These are phyloP conservation scores for Sarcodon aspratus DNA, from an alignment of 768 basidiomycete species.

Conservation along the genomic window DNA sequence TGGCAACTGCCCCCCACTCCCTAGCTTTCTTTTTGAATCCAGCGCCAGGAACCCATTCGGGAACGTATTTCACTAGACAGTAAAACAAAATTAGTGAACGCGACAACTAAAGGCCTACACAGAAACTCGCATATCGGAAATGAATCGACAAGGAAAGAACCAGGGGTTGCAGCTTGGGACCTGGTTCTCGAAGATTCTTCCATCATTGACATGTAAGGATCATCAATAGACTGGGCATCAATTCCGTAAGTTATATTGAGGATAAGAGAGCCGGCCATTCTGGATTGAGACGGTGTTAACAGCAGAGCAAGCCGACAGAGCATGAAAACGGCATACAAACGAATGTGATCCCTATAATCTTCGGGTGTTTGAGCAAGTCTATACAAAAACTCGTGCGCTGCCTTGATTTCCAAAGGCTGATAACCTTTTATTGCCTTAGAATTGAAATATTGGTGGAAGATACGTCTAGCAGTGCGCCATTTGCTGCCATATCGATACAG, in stretches of 20 bases:
- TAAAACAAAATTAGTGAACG: neutral
- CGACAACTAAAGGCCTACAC: neutral
- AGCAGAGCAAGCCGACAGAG: neutral
- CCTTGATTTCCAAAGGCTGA: constrained; percentile 1
- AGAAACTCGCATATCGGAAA: neutral
- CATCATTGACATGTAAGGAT: neutral
- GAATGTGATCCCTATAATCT: constrained; percentile 22
- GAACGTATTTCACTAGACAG: constrained; percentile 39
- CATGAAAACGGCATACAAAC: constrained; percentile 33
- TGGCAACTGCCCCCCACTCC: constrained; percentile 51
- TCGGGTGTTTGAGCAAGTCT: constrained; percentile 34
- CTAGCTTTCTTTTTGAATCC: constrained; percentile 54
- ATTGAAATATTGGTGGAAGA: constrained; percentile 6
- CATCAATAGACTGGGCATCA: neutral
- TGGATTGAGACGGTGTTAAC: neutral
- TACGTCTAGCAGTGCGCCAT: constrained; percentile 4
- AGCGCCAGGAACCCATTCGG: constrained; percentile 57
- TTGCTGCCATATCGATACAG: neutral
- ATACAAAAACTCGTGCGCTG: constrained; percentile 20
- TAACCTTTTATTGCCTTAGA: constrained; percentile 2
- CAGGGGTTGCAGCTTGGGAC: neutral
- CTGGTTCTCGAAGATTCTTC: neutral
- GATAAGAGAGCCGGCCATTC: constrained; percentile 11
- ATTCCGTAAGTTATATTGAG: constrained; percentile 3
- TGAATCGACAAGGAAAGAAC: neutral